Evolutionary conservation across 768 basidiomycete species (phyloP), one percentile per base, ranked within the genome.

Genomic region (Kwoniella newhampshirensis): DNA sequence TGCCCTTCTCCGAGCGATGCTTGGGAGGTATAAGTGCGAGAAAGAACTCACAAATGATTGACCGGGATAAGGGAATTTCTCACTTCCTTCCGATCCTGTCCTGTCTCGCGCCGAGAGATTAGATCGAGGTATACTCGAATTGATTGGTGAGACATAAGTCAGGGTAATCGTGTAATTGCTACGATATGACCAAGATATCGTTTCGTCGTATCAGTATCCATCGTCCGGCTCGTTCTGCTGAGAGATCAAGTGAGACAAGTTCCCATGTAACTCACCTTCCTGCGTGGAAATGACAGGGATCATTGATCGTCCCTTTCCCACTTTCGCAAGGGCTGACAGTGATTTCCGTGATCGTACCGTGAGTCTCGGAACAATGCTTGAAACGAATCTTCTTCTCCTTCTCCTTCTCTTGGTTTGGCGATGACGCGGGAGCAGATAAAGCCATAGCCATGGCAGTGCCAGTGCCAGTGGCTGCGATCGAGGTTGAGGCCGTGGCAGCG

Each of bases 141-240:
- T 49, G 32, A 27, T 13, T 3, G 56, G 51, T 7, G 64, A 40
- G 37, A 59, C 54, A 43, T 64, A 70, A 20, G 46, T 60, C 28
- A 70, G 30, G 6, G 59, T 59, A 26, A 70, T 64, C 3, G 68
- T 70, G 49, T 70, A 70, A 39, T 70, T 64, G 17, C 68, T 69
- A 32, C 3, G 28, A 32, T n/a, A n/a, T n/a, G n/a, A n/a, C n/a
- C n/a, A n/a, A n/a, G n/a, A n/a, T n/a, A 32, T 32, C 6, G 32
- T 32, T 23, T 25, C 17, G n/a, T 1, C 13, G 7, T 23, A 42
- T 53, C 40, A 53, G 50, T 13, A 8, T 4, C 36, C 18, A 13
- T 50, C 32, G 17, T 12, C 17, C n/a, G n/a, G n/a, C n/a, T n/a
- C n/a, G n/a, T n/a, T n/a, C n/a, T n/a, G n/a, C n/a, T n/a, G n/a